A percentile compares a stretch with the other conserved stretches of the same genome.
Conservation (phyloP, 352 stramenopile species). For the Phytophthora rubi region DNA sequence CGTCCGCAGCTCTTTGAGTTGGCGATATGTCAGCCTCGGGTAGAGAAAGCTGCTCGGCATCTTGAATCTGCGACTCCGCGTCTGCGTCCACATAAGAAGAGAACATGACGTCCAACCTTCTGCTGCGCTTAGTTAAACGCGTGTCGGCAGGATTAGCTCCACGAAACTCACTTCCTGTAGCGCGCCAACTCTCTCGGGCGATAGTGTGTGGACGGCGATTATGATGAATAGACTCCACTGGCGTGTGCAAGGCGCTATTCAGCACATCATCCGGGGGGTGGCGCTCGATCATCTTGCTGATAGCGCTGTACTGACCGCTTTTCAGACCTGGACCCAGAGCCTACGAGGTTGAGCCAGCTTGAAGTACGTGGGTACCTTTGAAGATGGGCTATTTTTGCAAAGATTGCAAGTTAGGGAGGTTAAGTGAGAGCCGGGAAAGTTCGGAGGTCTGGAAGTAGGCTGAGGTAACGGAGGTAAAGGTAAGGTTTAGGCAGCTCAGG, state of each 20-base stretch:
- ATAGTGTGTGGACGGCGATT: neutral
- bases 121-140: neutral
- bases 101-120: neutral
- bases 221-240: neutral
- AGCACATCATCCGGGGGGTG: neutral
- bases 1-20: neutral
- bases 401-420: neutral
- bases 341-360: neutral
- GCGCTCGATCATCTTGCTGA: neutral
- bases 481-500: neutral
- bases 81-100: neutral
- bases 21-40: neutral
- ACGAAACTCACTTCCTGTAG: neutral
- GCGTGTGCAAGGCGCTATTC: neutral
- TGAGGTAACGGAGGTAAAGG: neutral
- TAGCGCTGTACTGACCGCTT: neutral
- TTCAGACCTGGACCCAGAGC: neutral
- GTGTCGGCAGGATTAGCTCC: neutral
- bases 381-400: slow-evolving; percentile 1
- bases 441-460: neutral
- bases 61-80: neutral
- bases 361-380: neutral
- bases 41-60: neutral
- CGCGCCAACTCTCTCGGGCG: neutral
- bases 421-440: neutral